A percentile compares a stretch with the other conserved stretches of the same genome.
Evolutionary conservation across 2,329 filamentous ascomycete genomes (phyloP).

Genomic region (Cladosporium sp.): DNA sequence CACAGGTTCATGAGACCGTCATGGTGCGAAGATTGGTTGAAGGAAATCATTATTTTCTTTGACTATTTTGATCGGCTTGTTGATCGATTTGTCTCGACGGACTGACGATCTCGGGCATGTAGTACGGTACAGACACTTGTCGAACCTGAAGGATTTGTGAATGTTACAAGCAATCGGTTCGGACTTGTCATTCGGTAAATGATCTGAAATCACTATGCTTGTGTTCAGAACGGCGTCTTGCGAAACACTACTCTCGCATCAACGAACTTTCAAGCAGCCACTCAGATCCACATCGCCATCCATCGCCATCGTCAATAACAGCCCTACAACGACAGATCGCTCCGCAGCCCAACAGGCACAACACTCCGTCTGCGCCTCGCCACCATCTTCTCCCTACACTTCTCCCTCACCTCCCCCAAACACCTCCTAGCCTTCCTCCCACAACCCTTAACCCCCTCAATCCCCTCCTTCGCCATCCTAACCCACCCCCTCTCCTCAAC

Average conservation of each 20-base stretch:
- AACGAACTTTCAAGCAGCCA: neutral
- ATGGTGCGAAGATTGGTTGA: neutral
- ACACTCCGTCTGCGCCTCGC: neutral
- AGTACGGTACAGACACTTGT: neutral
- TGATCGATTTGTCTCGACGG: neutral
- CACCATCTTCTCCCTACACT: neutral
- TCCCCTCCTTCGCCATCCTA: neutral
- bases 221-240: neutral
- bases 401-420: conserved; percentile 3
- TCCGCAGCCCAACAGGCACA: neutral
- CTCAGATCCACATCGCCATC: neutral
- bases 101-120: neutral
- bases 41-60: neutral
- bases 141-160: neutral
- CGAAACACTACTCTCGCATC: neutral
- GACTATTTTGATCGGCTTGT: neutral
- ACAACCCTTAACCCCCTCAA: neutral
- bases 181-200: neutral
- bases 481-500: neutral
- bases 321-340: neutral
- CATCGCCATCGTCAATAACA: neutral
- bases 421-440: neutral
- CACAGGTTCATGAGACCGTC: neutral
- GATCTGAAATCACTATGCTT: neutral
- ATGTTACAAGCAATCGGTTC: neutral